Evolutionary conservation across 2,329 filamentous ascomycete genomes (phyloP).

Genomic region (Blumeria hordei): DNA sequence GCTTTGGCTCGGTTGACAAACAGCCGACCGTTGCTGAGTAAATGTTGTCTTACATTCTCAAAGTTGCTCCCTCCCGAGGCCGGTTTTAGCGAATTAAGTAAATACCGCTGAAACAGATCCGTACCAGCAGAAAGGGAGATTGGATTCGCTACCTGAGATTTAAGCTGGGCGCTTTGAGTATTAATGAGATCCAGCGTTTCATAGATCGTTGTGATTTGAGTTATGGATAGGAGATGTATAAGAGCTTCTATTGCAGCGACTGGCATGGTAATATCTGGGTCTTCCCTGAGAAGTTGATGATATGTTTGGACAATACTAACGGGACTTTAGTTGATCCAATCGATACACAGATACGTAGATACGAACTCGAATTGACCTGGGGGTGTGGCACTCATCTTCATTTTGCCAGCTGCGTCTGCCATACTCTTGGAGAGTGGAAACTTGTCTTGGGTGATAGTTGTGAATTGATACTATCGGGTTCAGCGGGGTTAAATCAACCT

Average conservation of each 20-base stretch:
- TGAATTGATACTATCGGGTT: no score
- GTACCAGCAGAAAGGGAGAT: conserved; percentile 84
- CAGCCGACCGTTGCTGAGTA: conserved; percentile 63
- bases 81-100: conserved; percentile 42
- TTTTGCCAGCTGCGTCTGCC: no score
- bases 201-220: conserved; percentile 64
- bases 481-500: no score
- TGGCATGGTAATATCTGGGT: conserved; percentile 80
- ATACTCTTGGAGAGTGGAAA: no score
- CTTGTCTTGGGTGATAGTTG: no score
- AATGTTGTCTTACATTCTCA: conserved; percentile 57
- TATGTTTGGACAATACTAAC: conserved; percentile 36
- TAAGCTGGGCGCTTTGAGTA: conserved; percentile 52
- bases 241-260: conserved; percentile 85
- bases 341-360: no score
- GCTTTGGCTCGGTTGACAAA: conserved; percentile 77
- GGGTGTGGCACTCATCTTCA: no score
- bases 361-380: no score
- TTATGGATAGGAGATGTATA: conserved; percentile 61
- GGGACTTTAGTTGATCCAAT: no score
- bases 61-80: conserved; percentile 36
- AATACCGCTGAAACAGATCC: conserved; percentile 84
- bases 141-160: conserved; percentile 59
- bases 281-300: conserved; percentile 35
- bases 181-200: conserved; percentile 78